Conservation (phyloP, 495 filamentous ascomycete species). For the Aspergillus haitiensis region DNA sequence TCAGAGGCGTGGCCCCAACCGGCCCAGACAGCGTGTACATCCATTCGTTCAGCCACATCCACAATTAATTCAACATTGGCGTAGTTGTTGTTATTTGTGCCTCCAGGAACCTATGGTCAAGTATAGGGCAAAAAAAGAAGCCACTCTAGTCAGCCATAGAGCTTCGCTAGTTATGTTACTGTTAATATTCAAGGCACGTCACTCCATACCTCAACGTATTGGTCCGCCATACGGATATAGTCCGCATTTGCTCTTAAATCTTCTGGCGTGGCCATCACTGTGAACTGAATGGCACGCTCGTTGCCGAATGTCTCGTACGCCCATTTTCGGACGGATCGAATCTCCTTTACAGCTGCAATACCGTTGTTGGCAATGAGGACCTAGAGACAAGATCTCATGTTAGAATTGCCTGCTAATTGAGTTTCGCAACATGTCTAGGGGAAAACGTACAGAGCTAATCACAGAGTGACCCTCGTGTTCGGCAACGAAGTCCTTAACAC, state of each 20-base stretch:
- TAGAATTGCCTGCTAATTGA: background rate
- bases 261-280: slow-evolving; percentile 99
- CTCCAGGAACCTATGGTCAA: slow-evolving; percentile 68
- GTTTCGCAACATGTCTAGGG: background rate
- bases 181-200: background rate
- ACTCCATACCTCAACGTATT: slow-evolving; percentile 85
- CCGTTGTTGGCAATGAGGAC: slow-evolving; percentile 99
- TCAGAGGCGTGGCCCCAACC: slow-evolving; percentile 99
- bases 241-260: slow-evolving; percentile 97
- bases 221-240: slow-evolving; percentile 99
- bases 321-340: slow-evolving; percentile 98
- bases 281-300: slow-evolving; percentile 97
- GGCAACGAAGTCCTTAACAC: slow-evolving; percentile 93
- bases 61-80: slow-evolving; percentile 99
- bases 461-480: slow-evolving; percentile 91
- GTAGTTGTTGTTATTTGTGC: slow-evolving; percentile 99
- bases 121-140: background rate
- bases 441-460: slow-evolving; percentile 80
- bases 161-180: background rate
- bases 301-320: slow-evolving; percentile 99
- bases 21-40: slow-evolving; percentile 97
- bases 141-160: background rate
- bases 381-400: slow-evolving; percentile 43
- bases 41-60: slow-evolving; percentile 98
- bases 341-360: slow-evolving; percentile 99